Evolutionary conservation across 2,329 filamentous ascomycete genomes (phyloP), one percentile per base, ranked within the genome.

Genomic region (Curvularia spicifera): DNA sequence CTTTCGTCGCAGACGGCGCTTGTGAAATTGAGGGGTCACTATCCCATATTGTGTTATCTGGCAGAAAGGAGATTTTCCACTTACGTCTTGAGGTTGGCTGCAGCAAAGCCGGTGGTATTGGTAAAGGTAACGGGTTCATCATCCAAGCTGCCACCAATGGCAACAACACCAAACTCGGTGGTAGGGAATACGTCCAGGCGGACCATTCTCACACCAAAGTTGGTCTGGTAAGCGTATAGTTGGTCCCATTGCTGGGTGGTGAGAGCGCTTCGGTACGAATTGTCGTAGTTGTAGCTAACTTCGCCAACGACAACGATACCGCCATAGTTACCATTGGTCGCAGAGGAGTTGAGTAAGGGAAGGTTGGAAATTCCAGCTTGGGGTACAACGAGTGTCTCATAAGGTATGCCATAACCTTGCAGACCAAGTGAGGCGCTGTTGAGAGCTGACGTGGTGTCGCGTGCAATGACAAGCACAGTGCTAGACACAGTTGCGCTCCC

Each of bases 331-430:
- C 85, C 85, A 51, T 78, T 71, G 3, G 75, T 78, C 0, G 75
- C 64, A 2, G 79, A 79, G 12, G 78, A 76, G 66, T 83, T 87
- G 31, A 88, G 78, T 0, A 73, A 60, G 0, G 86, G 86, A 28
- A 88, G 80, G 31, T 53, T 69, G 18, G 75, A 64, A 5, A 79
- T 74, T 13, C 85, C 85, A 6, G 69, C 66, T 64, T 84, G 78
- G 7, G 85, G 84, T n/a, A 88, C 84, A 20, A 82, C 63, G 10
- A 87, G 67, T 5, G 81, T 78, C 63, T 86, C 77, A 65, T 81
- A 87, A 1, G 85, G 84, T 60, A 88, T 87, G 31, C 84, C 85
- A 65, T 88, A 88, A 56, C 79, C 85, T 66, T 85, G 82, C 8
- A 88, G 79, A 24, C 85, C 85, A 12, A 81, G 81, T 35, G 79